phyloP scores from a whole-genome alignment of 257 asterid genomes.

The Scutellaria galericulata region DNA sequence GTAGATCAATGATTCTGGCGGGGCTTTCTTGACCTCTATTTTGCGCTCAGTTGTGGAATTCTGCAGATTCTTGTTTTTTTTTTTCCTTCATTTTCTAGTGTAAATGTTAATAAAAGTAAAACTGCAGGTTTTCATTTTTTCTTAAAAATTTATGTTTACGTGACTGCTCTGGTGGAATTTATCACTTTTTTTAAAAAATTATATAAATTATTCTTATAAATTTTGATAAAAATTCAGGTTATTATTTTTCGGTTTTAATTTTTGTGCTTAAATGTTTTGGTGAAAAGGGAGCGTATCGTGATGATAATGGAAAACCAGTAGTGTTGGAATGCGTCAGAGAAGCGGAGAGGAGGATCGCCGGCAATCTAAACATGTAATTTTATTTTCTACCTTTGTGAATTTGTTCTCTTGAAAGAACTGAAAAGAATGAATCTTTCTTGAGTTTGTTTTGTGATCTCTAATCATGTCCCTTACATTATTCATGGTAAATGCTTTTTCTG shows the following conservation, averaged over 20 bases:
- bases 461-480: neutral
- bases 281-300: slow-evolving; percentile 90
- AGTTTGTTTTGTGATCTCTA: neutral
- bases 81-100: too few relatives aligned
- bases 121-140: neutral
- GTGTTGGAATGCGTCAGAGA: slow-evolving; percentile 96
- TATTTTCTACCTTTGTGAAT: neutral
- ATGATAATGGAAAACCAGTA: slow-evolving; percentile 93
- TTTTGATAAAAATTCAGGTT: neutral
- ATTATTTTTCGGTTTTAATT: neutral
- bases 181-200: too few relatives aligned
- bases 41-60: slow-evolving; percentile 16
- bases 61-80: neutral
- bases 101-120: neutral
- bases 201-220: neutral
- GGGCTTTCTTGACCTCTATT: neutral
- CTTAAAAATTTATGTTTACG: neutral
- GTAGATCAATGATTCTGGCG: slow-evolving; percentile 24
- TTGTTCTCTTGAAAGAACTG: neutral
- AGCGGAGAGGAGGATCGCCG: slow-evolving; percentile 91
- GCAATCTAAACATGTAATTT: slow-evolving; percentile 68
- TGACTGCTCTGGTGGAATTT: too few relatives aligned
- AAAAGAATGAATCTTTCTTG: neutral
- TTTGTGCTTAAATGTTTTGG: neutral
- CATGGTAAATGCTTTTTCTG: neutral